Conservation (phyloP, 352 stramenopile species). For the Blastocystis sp. region DNA sequence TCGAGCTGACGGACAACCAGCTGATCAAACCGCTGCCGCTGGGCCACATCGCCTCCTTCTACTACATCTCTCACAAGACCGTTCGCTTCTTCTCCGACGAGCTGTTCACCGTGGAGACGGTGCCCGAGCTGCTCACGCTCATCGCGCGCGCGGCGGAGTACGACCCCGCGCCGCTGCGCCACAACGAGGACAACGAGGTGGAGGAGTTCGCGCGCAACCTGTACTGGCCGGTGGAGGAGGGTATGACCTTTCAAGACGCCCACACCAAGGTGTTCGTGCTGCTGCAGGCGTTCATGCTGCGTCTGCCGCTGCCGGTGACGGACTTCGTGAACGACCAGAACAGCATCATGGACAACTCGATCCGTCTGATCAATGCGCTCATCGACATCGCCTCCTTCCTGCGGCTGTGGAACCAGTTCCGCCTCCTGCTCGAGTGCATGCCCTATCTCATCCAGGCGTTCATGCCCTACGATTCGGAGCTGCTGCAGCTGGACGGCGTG, state of each 20-base stretch:
- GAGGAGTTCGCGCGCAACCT: constrained; percentile 69
- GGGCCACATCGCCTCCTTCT: constrained; percentile 86
- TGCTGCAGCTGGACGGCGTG: constrained; percentile 73
- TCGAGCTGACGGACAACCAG: constrained; percentile 76
- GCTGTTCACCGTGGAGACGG: background rate
- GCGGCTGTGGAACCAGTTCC: constrained; percentile 70
- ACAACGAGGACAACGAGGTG: constrained; percentile 91
- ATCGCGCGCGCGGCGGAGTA: constrained; percentile 82
- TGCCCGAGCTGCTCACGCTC: constrained; percentile 70
- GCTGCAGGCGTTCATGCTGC: constrained; percentile 88
- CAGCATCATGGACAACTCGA: constrained; percentile 89
- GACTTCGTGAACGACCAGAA: constrained; percentile 95
- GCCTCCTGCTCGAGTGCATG: constrained; percentile 71
- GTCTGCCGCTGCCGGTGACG: constrained; percentile 87
- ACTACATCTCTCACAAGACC: constrained; percentile 90
- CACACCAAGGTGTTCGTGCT: constrained; percentile 75
- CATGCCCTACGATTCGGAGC: constrained; percentile 69
- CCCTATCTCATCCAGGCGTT: constrained; percentile 74
- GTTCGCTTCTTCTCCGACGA: constrained; percentile 77
- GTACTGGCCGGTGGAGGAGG: constrained; percentile 18
- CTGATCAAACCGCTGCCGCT: constrained; percentile 80
- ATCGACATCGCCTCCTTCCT: constrained; percentile 82
- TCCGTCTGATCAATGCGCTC: constrained; percentile 86
- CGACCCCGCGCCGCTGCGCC: constrained; percentile 88
- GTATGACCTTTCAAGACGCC: constrained; percentile 71